Percentiles rank a stretch among this genome's conserved stretches.
Evolutionary conservation across 2,329 filamentous ascomycete genomes (phyloP).

Genomic region (Botrytis elliptica): DNA sequence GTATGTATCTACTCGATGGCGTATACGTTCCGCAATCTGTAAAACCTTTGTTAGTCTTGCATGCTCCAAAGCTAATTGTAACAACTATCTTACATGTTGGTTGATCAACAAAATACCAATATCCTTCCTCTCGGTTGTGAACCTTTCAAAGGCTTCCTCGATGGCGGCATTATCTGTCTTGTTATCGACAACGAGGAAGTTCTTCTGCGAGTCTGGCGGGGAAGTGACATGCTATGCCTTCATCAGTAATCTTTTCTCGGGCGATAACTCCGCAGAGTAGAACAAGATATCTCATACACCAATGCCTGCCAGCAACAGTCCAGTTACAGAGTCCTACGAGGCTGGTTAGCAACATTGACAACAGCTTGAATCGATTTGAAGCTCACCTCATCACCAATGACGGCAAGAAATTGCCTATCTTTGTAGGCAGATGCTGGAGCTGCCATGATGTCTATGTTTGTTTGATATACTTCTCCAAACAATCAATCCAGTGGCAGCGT

Average conservation of each 20-base stretch:
- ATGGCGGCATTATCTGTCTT: constrained; percentile 90
- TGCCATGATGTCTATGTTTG: constrained; percentile 49
- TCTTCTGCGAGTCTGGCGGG: constrained; percentile 87
- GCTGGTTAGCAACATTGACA: constrained; percentile 25
- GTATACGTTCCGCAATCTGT: constrained; percentile 91
- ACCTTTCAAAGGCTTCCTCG: constrained; percentile 84
- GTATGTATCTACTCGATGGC: constrained; percentile 85
- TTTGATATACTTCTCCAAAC: constrained; percentile 20
- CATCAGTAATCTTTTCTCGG: constrained; percentile 24
- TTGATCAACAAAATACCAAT: constrained; percentile 97
- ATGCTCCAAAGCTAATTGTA: background rate
- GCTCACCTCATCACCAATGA: constrained; percentile 91
- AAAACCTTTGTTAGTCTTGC: constrained; percentile 18
- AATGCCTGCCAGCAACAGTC: constrained; percentile 90
- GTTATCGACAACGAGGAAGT: constrained; percentile 92
- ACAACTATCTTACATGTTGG: constrained; percentile 70
- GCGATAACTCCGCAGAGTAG: background rate
- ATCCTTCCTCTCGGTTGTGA: constrained; percentile 88
- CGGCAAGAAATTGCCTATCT: constrained; percentile 92
- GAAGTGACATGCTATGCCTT: constrained; percentile 76
- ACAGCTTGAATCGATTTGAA: constrained; percentile 3
- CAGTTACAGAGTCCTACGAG: constrained; percentile 86
- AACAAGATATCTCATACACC: constrained; percentile 61
- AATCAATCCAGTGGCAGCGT: constrained; percentile 18
- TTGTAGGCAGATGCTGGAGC: constrained; percentile 61